Base-by-base conservation (phyloP, 1,284 basidiomycete genomes). In the Malassezia caprae region DNA sequence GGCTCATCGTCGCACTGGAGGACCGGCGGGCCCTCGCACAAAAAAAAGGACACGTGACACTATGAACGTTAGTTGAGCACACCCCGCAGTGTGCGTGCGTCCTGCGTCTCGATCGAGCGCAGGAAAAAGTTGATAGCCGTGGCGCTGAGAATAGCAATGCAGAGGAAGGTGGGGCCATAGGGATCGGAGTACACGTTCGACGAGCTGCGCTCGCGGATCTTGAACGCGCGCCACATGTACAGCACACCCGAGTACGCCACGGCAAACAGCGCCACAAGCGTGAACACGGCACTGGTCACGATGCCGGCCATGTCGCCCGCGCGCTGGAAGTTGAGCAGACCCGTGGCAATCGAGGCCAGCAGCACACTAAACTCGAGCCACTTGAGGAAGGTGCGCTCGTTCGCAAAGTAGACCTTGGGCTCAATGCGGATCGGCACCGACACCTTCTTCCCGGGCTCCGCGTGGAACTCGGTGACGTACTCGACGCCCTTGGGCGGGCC, bases 351-450 rank as follows among this genome's bases (percentile, higher is more conserved):
- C 12, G 72, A 69, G 4, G 65, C 66, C 26, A 74, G 58, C 51
- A 72, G 64, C 57, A 96, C 87, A 1, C 87, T 84, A 67, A 88
- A 90, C 73, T 91, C 85, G 45, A 94, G 79, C 93, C 93, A 98
- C 58, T 77, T 69, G 60, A 65, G 50, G 47, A 65, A 64, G n/a
- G 89, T 91, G 56, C 90, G 80, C 76, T 96, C 93, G 43, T 88
- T 87, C 3, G 93, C 93, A 75, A 96, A 98, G 73, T 94, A 94
- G 7, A 94, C 90, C 78, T 98, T 98, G 32, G 93, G 93, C 77
- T 98, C 93, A 53, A 98, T 82, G 48, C 93, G 83, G 30, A 98
- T 85, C 31, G 93, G 91, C 1, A 98, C 82, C 1, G 89, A 83
- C 56, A 98, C 90, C 62, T 83, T 82, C 79, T 96, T 96, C 17